phyloP scores from a whole-genome alignment of 2,329 filamentous ascomycete species.

The Fusarium tupiense region DNA sequence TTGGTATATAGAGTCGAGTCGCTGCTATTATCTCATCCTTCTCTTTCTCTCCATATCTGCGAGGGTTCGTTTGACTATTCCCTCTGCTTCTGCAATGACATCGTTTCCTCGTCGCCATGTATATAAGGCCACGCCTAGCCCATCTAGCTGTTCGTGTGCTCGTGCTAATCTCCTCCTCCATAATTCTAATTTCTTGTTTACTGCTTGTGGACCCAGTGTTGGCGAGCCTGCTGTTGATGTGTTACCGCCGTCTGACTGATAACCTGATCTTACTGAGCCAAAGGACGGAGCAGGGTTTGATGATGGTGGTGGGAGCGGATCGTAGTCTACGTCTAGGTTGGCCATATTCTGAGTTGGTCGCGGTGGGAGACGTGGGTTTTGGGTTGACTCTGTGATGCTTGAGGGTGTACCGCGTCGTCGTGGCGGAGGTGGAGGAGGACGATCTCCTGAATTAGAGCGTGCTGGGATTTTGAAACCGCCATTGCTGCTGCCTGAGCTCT shows the following conservation, averaged over 20 bases:
- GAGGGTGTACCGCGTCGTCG: constrained; percentile 56
- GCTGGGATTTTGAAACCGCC: constrained; percentile 24
- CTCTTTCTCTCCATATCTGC: constrained; percentile 51
- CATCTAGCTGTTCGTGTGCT: constrained; percentile 71
- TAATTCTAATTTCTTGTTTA: constrained; percentile 76
- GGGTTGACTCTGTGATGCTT: constrained; percentile 33
- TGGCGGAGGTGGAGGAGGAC: constrained; percentile 59
- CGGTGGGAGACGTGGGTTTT: constrained; percentile 44
- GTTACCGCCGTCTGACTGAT: constrained; percentile 44
- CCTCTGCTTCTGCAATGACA: constrained; percentile 72
- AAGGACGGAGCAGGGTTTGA: constrained; percentile 36
- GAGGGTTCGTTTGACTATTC: constrained; percentile 68
- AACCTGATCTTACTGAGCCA: constrained; percentile 41
- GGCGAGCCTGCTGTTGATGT: constrained; percentile 50
- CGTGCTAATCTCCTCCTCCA: constrained; percentile 75
- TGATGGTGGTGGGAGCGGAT: constrained; percentile 50
- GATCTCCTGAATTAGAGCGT: constrained; percentile 28
- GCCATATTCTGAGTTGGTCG: constrained; percentile 47
- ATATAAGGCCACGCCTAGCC: constrained; percentile 72
- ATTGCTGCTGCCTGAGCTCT: constrained; percentile 40
- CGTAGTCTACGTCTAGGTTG: constrained; percentile 55
- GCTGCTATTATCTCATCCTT: constrained; percentile 21
- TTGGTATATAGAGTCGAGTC: not conserved
- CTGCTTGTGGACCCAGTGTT: constrained; percentile 46
- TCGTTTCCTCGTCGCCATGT: constrained; percentile 80